phyloP scores from a whole-genome alignment of 495 filamentous ascomycete genomes.

The Penicillium macrosclerotiorum region DNA sequence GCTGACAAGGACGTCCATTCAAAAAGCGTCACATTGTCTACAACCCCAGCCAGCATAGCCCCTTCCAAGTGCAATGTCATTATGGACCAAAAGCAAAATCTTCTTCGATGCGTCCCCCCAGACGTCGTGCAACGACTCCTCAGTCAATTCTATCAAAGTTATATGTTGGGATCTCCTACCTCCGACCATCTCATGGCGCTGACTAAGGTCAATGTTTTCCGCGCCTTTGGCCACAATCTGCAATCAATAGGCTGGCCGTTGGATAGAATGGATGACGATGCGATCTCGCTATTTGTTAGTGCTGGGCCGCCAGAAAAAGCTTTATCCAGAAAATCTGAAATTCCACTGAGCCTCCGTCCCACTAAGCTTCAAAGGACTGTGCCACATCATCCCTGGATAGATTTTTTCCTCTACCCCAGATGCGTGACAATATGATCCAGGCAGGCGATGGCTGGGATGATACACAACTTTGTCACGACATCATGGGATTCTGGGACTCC shows the following conservation, averaged over 20 bases:
- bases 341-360: constrained; percentile 44
- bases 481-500: constrained; percentile 44
- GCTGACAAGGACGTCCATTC: constrained; percentile 13
- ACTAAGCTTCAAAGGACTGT: constrained; percentile 42
- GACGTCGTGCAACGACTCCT: constrained; percentile 8
- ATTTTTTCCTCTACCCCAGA: constrained; percentile 50
- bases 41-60: too few species aligned
- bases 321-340: background rate
- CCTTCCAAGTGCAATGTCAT: too few species aligned
- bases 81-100: too few species aligned
- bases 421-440: constrained; percentile 51
- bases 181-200: constrained; percentile 43
- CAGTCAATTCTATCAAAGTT: constrained; percentile 27
- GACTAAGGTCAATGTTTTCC: constrained; percentile 42
- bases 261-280: constrained; percentile 32
- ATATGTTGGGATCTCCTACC: constrained; percentile 28
- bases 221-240: constrained; percentile 28
- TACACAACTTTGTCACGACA: constrained; percentile 45
- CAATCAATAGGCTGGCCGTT: constrained; percentile 11
- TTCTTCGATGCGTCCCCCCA: background rate
- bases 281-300: constrained; percentile 32
- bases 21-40: constrained; percentile 12
- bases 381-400: constrained; percentile 52
- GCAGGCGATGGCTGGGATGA: constrained; percentile 41
- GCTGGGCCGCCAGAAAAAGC: background rate